Base-by-base conservation (phyloP, 352 stramenopile species). In the Halophytophthora batemanensis region DNA sequence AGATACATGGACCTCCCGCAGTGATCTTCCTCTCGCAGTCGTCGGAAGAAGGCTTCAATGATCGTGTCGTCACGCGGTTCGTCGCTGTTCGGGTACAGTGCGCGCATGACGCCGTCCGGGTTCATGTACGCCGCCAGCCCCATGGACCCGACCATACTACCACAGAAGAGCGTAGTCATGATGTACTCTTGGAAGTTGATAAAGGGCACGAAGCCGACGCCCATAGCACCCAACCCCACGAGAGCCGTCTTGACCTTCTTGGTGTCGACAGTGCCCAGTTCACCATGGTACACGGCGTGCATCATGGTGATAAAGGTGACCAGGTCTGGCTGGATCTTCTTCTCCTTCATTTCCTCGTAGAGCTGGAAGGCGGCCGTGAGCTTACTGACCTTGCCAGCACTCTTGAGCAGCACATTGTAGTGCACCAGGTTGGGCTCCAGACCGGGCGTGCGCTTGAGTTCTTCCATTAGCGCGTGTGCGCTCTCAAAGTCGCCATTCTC, bases 261-360 rank as follows among this genome's bases (percentile, higher is more conserved):
- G 15, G 74, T 69, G 42, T 94, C 71, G 21, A 94, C 62, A n/a
- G 55, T 42, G 8, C 77, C 72, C 29, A 90, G 60, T 35, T 92
- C 79, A 28, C 81, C 84, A 51, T 92, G 82, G 56, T 84, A 94
- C 23, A 94, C 84, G 1, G 79, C 84, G 59, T 92, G 84, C 81
- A 94, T 87, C 79, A 92, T 90, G 31, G 81, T 92, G 53, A 89
- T 87, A 62, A 90, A 91, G 25, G 84, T 94, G 31, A 87, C 70
- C 3, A 84, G 66, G 31, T 90, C 79, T 1, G 84, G 81, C 40
- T 65, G 35, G 59, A 92, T 87, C 50, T 77, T 71, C 40, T 66
- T 71, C 34, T 72, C 54, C 57, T 94, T 94, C 80, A 94, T 90
- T 53, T 90, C 80, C 40, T 92, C 84, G 56, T 94, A 94, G 38